Conservation (phyloP, 1,284 basidiomycete genomes). For the Somion occarium region DNA sequence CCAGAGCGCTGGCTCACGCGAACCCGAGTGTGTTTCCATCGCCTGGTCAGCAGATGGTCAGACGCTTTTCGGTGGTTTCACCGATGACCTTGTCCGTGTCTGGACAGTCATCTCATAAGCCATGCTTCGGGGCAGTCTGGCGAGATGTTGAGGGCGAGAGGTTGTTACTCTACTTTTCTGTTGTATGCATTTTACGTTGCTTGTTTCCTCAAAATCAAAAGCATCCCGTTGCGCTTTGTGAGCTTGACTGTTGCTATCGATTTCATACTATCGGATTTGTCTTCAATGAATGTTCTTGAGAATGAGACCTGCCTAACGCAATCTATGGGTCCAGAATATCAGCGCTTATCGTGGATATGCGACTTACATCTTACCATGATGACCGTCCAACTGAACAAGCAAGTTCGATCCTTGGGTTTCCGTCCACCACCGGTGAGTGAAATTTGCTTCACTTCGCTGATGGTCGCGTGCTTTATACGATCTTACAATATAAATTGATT, state of each 20-base stretch:
- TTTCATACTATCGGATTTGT: no score
- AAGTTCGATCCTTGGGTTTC: no score
- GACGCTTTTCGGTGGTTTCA: constrained; percentile 95
- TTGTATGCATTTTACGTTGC: constrained; percentile 9
- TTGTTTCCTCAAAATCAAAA: constrained; percentile 36
- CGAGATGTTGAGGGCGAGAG: background rate
- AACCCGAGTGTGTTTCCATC: constrained; percentile 96
- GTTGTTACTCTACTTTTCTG: background rate
- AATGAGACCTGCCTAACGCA: no score
- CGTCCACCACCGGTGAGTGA: no score
- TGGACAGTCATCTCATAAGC: constrained; percentile 81
- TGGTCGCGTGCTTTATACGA: no score
- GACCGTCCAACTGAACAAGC: no score
- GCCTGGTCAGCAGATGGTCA: constrained; percentile 99
- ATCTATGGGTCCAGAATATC: no score
- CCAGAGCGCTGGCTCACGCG: constrained; percentile 75
- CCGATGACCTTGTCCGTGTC: constrained; percentile 87
- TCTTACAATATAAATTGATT: no score
- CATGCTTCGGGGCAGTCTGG: background rate
- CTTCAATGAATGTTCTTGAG: no score
- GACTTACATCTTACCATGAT: no score
- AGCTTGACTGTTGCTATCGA: background rate
- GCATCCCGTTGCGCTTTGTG: constrained; percentile 19
- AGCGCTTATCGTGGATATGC: no score
- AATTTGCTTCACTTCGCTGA: no score